Conservation (phyloP, 371 early-diverging fungal species). For the Mortierella sp. region DNA sequence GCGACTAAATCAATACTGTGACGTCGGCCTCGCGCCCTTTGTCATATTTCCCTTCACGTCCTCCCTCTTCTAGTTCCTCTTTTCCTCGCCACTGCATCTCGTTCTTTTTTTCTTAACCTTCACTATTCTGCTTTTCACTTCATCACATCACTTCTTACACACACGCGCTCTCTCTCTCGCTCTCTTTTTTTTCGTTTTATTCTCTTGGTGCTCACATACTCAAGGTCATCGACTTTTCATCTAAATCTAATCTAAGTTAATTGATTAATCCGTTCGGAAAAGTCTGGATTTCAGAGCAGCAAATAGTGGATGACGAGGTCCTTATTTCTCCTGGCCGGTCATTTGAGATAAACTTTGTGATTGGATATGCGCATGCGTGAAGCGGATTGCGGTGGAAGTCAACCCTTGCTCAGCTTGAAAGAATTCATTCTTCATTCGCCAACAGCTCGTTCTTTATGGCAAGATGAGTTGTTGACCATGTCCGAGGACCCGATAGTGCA, state of each 20-base stretch:
- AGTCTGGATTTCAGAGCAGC: constrained; percentile 12
- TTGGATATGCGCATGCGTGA: constrained; percentile 24
- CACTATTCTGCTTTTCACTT: no score
- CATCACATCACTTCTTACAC: no score
- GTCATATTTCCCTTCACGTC: no score
- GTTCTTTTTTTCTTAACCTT: neutral
- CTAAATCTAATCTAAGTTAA: constrained; percentile 2
- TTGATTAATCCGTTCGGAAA: neutral
- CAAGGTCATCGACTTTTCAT: no score
- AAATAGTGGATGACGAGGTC: constrained; percentile 14
- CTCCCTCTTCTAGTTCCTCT: no score
- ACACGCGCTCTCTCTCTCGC: no score
- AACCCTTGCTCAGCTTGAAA: constrained; percentile 20
- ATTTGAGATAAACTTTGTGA: constrained; percentile 14
- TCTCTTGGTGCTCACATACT: no score
- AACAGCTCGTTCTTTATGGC: constrained; percentile 19
- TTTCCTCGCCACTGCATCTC: no score
- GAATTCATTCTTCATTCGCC: constrained; percentile 17
- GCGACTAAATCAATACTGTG: neutral
- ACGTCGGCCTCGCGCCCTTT: no score
- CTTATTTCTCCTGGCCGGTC: constrained; percentile 12
- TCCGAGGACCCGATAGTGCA: constrained; percentile 14
- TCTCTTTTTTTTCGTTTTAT: no score
- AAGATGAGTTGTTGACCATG: constrained; percentile 27
- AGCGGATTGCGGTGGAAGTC: constrained; percentile 20